A percentile compares a stretch with the other conserved stretches of the same genome.
phyloP scores from a whole-genome alignment of 2,329 filamentous ascomycete species.

The Botrytis aclada region DNA sequence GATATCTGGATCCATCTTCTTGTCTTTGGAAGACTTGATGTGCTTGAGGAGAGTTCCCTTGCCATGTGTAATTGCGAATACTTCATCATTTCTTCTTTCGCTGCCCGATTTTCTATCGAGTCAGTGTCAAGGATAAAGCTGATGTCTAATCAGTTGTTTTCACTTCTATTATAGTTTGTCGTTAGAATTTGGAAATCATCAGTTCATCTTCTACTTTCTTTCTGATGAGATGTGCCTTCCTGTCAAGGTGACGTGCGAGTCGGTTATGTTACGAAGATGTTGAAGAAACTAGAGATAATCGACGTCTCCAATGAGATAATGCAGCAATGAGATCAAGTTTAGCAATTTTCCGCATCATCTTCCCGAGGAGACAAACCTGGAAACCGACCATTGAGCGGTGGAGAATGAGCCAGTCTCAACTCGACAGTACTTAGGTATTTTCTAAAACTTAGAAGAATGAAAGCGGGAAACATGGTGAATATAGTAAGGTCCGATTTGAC shows the following conservation, averaged over 20 bases:
- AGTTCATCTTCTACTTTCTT: neutral
- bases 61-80: neutral
- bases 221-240: neutral
- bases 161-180: neutral
- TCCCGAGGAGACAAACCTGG: neutral
- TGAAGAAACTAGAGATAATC: neutral
- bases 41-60: neutral
- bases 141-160: fast-evolving
- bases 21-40: neutral
- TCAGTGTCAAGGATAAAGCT: neutral
- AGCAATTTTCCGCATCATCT: fast-evolving
- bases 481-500: neutral
- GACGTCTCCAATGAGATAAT: neutral
- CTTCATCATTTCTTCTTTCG: neutral
- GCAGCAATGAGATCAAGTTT: neutral
- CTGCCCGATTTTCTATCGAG: neutral
- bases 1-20: neutral
- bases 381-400: fast-evolving
- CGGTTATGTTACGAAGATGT: fast-evolving
- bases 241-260: fast-evolving
- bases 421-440: neutral
- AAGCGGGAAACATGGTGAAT: neutral
- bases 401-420: neutral
- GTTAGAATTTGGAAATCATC: neutral
- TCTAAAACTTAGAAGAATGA: too few species aligned